Evolutionary conservation across 305 asterid genomes (phyloP), one percentile per base, ranked within the genome.

Genomic region (Caryopteris hybrid): DNA sequence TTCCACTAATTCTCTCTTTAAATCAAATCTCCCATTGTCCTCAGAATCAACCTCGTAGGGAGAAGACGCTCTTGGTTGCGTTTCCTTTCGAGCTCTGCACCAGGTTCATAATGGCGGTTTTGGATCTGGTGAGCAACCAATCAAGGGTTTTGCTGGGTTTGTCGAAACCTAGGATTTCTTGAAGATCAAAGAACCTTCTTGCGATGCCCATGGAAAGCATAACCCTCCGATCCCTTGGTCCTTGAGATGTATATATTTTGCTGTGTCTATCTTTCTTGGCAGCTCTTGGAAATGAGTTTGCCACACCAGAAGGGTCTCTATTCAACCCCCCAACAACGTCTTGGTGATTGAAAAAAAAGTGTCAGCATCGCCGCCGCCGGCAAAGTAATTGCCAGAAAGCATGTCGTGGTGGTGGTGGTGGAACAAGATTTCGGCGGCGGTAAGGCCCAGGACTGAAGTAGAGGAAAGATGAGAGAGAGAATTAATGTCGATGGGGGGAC

Each of bases 121-220:
- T 78, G 1, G 97, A 90, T 34, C 88, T 83, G 0, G 78, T 83
- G 9, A 91, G 83, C 10, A 91, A 79, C 97, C 97, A 91, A 73
- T 85, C 95, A 8, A 91, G 85, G 80, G 97, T 91, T 69, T 85
- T 83, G 84, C 97, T 91, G 1, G 96, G 90, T 78, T 87, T 91
- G 74, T 89, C 96, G 63, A 78, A 87, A 33, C 96, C 95, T 66
- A 91, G 76, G 68, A 80, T 70, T 60, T 89, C 96, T 71, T 91
- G 98, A 14, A 91, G 93, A 25, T 88, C 95, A 69, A 91, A 91
- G 82, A 91, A 91, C 79, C 82, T 84, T 3, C 89, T 71, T 0
- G 96, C 92, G 6, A 87, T 81, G 56, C 83, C 85, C 41, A 88
- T 87, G 9, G 96, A 91, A 9, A 91, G 80, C 36, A 96, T 60